Conservation (phyloP, 2,329 filamentous ascomycete species). For the Calonectria crousiana region DNA sequence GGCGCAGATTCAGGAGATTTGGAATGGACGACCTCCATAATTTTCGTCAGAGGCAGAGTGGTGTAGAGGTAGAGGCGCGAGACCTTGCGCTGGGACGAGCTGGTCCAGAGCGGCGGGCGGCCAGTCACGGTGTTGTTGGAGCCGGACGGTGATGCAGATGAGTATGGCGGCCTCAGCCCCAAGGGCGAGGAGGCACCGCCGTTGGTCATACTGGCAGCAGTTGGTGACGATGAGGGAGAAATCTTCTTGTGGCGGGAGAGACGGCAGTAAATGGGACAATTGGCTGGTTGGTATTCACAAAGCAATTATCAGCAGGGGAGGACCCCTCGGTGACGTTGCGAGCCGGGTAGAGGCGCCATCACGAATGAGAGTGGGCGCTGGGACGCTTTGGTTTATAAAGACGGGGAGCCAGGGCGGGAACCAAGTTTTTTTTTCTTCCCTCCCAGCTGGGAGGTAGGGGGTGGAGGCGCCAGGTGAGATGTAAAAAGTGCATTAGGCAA, state of each 20-base stretch:
- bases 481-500: slow-evolving; percentile 12
- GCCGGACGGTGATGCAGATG: slow-evolving; percentile 45
- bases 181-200: slow-evolving; percentile 17
- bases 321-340: slow-evolving; percentile 12
- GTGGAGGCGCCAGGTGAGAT: not conserved
- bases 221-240: not conserved
- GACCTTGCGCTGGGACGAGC: slow-evolving; percentile 64
- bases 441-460: not conserved
- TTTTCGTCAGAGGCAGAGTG: slow-evolving; percentile 63
- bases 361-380: slow-evolving; percentile 19
- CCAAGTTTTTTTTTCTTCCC: not conserved
- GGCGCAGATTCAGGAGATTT: slow-evolving; percentile 57
- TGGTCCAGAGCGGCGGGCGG: slow-evolving; percentile 68
- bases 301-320: slow-evolving; percentile 17
- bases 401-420: not conserved
- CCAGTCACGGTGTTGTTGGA: slow-evolving; percentile 54
- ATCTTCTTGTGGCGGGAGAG: not conserved
- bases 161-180: slow-evolving; percentile 25
- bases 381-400: slow-evolving; percentile 13
- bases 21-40: slow-evolving; percentile 60
- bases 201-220: slow-evolving; percentile 18
- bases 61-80: slow-evolving; percentile 70
- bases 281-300: not conserved
- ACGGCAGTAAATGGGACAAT: not conserved
- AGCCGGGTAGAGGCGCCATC: slow-evolving; percentile 13